A percentile compares a stretch with the other conserved stretches of the same genome.
Conservation (phyloP, 2,329 filamentous ascomycete species). For the Gnomoniopsis sp. region DNA sequence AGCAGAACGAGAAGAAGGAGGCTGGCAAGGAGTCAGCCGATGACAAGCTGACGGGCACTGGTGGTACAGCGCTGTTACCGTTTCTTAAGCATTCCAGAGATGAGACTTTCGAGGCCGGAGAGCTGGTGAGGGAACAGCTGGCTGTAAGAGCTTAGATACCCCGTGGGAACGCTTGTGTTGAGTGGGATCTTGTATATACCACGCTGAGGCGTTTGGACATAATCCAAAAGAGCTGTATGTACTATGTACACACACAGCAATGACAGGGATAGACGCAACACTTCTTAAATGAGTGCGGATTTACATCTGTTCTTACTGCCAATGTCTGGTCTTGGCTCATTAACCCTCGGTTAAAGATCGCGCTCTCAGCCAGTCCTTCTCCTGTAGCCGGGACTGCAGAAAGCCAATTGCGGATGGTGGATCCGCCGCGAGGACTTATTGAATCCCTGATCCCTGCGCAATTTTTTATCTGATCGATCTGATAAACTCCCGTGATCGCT, state of each 20-base stretch:
- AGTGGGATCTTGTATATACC: not conserved
- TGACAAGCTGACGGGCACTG: slow-evolving; percentile 72
- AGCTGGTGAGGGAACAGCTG: slow-evolving; percentile 21
- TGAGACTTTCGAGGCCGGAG: slow-evolving; percentile 58
- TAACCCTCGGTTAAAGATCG: no score
- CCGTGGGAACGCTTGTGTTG: not conserved
- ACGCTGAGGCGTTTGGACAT: not conserved
- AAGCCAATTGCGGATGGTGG: not conserved
- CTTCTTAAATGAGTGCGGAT: no score
- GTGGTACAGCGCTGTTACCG: slow-evolving; percentile 81
- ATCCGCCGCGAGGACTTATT: not conserved
- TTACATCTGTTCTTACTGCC: no score
- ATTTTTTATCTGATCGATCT: slow-evolving; percentile 3
- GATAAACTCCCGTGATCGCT: not conserved
- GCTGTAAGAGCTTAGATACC: not conserved
- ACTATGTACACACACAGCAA: not conserved
- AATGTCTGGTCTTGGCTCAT: no score
- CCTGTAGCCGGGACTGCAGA: not conserved
- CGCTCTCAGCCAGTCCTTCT: no score
- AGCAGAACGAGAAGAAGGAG: slow-evolving; percentile 14
- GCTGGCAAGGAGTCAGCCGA: slow-evolving; percentile 22
- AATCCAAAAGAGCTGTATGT: not conserved
- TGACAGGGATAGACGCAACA: not conserved
- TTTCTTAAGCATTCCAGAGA: slow-evolving; percentile 88
- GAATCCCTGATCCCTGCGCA: not conserved